Conservation (phyloP, 2,329 filamentous ascomycete genomes). For the Diaporthe vaccinii region DNA sequence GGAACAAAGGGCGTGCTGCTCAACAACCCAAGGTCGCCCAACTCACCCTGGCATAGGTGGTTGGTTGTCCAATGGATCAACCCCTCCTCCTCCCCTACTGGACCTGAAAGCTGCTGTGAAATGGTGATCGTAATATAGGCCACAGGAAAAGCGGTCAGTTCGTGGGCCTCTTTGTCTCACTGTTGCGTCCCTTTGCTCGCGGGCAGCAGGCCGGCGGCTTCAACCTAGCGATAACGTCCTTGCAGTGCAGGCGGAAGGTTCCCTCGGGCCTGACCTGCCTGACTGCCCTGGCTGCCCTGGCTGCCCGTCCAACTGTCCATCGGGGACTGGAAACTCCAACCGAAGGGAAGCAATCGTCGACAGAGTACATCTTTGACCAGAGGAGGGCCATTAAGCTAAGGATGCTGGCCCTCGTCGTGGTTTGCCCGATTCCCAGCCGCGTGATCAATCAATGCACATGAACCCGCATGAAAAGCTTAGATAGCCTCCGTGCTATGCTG, state of each 20-base stretch:
- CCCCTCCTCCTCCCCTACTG: background rate
- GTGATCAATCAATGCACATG: slow-evolving; percentile 34
- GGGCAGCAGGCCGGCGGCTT: slow-evolving; percentile 17
- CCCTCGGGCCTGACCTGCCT: background rate
- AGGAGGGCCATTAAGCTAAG: slow-evolving; percentile 1
- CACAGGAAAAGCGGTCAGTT: slow-evolving; percentile 37
- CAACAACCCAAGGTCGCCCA: slow-evolving; percentile 12
- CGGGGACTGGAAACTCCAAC: slow-evolving; percentile 14
- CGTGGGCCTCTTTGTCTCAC: slow-evolving; percentile 35
- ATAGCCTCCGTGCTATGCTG: slow-evolving; percentile 31
- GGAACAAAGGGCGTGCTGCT: slow-evolving; percentile 34
- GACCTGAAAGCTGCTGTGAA: slow-evolving; percentile 30
- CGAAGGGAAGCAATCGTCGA: background rate
- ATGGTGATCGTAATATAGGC: slow-evolving; percentile 34
- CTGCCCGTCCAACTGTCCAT: background rate
- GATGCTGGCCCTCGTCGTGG: background rate
- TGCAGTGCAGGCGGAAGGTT: slow-evolving; percentile 9
- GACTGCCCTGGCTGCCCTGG: background rate
- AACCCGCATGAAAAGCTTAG: slow-evolving; percentile 34
- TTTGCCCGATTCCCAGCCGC: slow-evolving; percentile 21
- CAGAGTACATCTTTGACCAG: background rate
- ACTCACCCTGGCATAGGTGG: slow-evolving; percentile 4
- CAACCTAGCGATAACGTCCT: slow-evolving; percentile 20
- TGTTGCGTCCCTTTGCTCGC: slow-evolving; percentile 8
- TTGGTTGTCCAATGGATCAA: slow-evolving; percentile 30